Evolutionary conservation across 1,284 basidiomycete genomes (phyloP).

Genomic region (Rhodotorula sp.): DNA sequence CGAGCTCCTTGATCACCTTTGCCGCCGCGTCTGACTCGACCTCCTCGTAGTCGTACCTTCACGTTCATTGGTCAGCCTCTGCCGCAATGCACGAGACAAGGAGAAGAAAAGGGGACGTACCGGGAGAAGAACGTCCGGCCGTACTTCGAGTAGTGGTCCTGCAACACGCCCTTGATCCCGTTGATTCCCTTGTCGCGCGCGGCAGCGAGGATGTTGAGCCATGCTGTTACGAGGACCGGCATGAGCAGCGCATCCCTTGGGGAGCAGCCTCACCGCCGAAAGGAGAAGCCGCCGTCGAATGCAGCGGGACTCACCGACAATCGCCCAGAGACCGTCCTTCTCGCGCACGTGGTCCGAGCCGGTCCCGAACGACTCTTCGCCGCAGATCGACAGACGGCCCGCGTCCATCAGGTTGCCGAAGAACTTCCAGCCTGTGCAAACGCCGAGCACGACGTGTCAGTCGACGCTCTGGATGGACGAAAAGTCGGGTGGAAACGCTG

Average conservation of each 20-base stretch:
- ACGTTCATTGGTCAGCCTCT: rapidly evolving
- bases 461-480: background rate
- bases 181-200: conserved; percentile 77
- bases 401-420: conserved; percentile 99
- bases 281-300: background rate
- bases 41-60: conserved; percentile 92
- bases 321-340: conserved; percentile 98
- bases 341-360: conserved; percentile 99
- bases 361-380: conserved; percentile 99
- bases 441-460: background rate
- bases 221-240: conserved; percentile 62
- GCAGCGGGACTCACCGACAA: conserved; percentile 77
- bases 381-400: conserved; percentile 93
- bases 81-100: too few relatives aligned
- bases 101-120: conserved; percentile 38
- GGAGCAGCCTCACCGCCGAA: too few relatives aligned
- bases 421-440: conserved; percentile 88
- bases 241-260: background rate
- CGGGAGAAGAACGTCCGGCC: conserved; percentile 97
- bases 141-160: conserved; percentile 85
- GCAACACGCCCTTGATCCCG: conserved; percentile 85
- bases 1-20: conserved; percentile 76
- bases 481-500: background rate
- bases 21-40: conserved; percentile 87
- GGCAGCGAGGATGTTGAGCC: conserved; percentile 94